Base-by-base conservation (phyloP, 176 grass and related monocot genomes). In the Eragrostis nindensis region DNA sequence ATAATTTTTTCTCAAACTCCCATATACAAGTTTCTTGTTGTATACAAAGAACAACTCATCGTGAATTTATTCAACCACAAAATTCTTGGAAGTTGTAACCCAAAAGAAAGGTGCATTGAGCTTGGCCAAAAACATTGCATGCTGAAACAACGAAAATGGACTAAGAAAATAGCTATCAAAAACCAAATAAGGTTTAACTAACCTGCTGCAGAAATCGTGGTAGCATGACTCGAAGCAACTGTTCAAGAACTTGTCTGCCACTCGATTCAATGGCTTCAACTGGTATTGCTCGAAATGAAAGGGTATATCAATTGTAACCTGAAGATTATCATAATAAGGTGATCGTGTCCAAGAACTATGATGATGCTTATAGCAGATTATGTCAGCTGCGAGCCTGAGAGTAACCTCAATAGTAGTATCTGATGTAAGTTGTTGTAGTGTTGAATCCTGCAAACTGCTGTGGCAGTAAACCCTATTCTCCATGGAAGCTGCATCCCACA, bases 401-500 rank as follows among this genome's bases (percentile, higher is more conserved):
- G 54, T 70, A 54, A 45, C 96, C 92, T 99, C 92, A 5, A 99
- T 99, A 57, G 84, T 81, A 87, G 96, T 91, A 72, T 98, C 96
- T 19, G 92, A 91, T 71, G 96, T 89, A 83, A 98, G 90, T 26
- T 86, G 76, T 68, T 93, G 86, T 55, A 77, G 46, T 25, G 71
- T 57, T 22, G 85, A 92, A 76, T 72, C 90, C 38, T 69, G 41
- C 42, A 54, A 82, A 73, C 19, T 84, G 62, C 27, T 80, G 30
- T 64, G 88, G 92, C 90, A 99, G 82, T 90, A 99, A 74, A 99
- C 80, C 75, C 63, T 92, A 90, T 99, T 95, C 86, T 84, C 96
- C 96, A 98, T 98, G 69, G 92, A 93, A 98, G 96, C 96, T 98
- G 92, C 95, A 98, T 91, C 90, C 90, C 88, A 98, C 57, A 93